Percentiles rank a stretch among this genome's conserved stretches.
phyloP scores from a whole-genome alignment of 2,329 filamentous ascomycete species.

The Neofusicoccum ribis region DNA sequence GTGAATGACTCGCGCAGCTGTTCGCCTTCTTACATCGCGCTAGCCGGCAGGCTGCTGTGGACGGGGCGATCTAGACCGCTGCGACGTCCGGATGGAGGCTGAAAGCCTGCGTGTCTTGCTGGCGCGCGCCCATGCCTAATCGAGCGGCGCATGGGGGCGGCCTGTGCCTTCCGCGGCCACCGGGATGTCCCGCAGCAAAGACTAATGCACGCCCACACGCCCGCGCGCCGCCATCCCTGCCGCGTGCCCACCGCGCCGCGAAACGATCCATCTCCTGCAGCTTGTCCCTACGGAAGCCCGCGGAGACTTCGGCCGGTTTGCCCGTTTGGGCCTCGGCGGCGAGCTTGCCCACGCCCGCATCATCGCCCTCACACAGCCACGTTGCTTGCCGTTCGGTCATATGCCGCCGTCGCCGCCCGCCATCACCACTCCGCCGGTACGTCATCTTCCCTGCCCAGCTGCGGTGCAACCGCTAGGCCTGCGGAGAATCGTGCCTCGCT shows the following conservation, averaged over 20 bases:
- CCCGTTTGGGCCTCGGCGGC: neutral
- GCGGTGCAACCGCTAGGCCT: neutral
- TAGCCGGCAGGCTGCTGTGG: neutral
- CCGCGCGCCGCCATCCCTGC: neutral
- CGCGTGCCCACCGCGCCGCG: too few relatives aligned
- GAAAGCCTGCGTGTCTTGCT: neutral
- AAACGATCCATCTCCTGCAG: conserved; percentile 17
- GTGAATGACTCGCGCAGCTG: conserved; percentile 4
- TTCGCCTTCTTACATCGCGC: neutral
- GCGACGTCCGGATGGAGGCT: conserved; percentile 2
- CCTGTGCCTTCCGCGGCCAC: neutral
- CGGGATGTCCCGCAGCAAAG: conserved; percentile 3
- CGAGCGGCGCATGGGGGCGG: neutral
- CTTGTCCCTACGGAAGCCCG: neutral
- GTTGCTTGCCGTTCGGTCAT: conserved; percentile 13
- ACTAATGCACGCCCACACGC: neutral
- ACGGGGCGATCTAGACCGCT: neutral
- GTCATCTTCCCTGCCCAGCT: conserved; percentile 17
- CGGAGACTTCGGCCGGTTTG: conserved; percentile 14
- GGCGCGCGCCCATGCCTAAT: neutral
- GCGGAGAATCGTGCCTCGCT: too few relatives aligned
- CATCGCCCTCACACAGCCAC: conserved; percentile 17
- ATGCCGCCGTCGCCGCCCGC: conserved; percentile 1
- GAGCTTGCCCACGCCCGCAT: neutral
- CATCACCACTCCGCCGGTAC: conserved; percentile 7